These are phyloP conservation scores for Heteromeles arbutifolia DNA, from an alignment of 306 rosid genomes.

Conservation along the genomic window DNA sequence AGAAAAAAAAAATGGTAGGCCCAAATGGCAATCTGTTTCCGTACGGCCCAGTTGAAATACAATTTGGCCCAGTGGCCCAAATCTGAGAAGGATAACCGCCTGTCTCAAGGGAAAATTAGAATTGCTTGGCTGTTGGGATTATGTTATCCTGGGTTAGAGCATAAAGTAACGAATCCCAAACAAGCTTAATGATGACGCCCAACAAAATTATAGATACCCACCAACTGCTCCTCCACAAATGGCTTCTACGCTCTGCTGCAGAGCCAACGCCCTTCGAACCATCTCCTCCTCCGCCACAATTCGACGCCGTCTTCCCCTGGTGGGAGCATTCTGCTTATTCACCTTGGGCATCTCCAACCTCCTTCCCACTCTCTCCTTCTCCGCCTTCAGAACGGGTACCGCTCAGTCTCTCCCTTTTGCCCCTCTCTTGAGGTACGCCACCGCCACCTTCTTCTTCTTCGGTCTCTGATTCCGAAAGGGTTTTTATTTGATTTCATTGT, in stretches of 20 bases:
- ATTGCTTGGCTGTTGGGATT: not conserved
- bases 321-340: conserved; percentile 71
- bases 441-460: not conserved
- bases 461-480: not conserved
- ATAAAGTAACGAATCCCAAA: conserved; percentile 21
- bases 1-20: too few relatives aligned
- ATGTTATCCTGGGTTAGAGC: not conserved
- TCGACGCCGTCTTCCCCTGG: conserved; percentile 76
- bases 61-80: too few relatives aligned
- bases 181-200: conserved; percentile 11
- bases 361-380: conserved; percentile 25
- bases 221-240: conserved; percentile 10
- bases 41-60: too few relatives aligned
- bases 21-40: too few relatives aligned
- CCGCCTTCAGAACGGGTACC: conserved; percentile 44
- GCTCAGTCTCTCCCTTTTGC: conserved; percentile 44
- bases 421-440: conserved; percentile 37
- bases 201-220: not conserved
- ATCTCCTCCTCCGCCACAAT: conserved; percentile 22
- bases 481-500: not conserved
- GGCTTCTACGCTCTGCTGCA: conserved; percentile 43
- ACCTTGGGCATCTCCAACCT: conserved; percentile 62
- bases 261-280: conserved; percentile 7
- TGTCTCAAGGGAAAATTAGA: too few relatives aligned
- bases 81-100: too few relatives aligned